Evolutionary conservation across 1,139 yeast genomes (phyloP), one percentile per base, ranked within the genome.

Genomic region (Sugiyamaella castrensis): DNA sequence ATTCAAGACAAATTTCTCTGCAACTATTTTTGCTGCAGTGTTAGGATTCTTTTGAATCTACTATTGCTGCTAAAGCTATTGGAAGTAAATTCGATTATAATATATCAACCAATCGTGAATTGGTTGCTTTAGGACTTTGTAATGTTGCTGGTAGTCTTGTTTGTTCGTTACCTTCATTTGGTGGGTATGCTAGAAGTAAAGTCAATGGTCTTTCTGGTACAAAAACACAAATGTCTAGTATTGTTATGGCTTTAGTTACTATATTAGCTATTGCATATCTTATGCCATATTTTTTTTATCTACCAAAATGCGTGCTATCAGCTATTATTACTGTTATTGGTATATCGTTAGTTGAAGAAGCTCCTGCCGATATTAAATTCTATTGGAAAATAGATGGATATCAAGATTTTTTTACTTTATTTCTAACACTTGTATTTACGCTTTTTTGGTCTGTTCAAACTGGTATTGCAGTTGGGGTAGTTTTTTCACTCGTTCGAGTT

Each of bases 131-230:
- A 41, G 98, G 98, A 0, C 69, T 79, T 16, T 80, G 86, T 44
- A 92, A 91, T 60, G 56, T 89, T 1, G 70, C 77, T 3, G 83
- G 84, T 1, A 78, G 88, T 1, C 53, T 80, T 16, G 81, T 87
- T 58, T 92, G 96, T 2, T 87, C 92, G 0, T 71, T 92, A 11
- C 98, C 98, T 0, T 82, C 96, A 0, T 91, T 91, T 73, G 98
- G 98, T 2, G 98, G 98, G 0, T 92, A 92, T 63, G 98, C 97
- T 1, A 77, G 98, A 63, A 84, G 95, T 33, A 91, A 87, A 61
- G 82, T 92, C 51, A 92, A 92, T 68, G 87, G 92, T 1, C 72
- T 88, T 41, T 82, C 92, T 9, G 91, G 91, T 8, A 98, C 95
- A 0, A 81, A 81, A 56, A 86, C 96, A 0, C 92, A 94, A 5